Conservation (phyloP, 2,329 filamentous ascomycete species). For the Fusarium coffeatum region DNA sequence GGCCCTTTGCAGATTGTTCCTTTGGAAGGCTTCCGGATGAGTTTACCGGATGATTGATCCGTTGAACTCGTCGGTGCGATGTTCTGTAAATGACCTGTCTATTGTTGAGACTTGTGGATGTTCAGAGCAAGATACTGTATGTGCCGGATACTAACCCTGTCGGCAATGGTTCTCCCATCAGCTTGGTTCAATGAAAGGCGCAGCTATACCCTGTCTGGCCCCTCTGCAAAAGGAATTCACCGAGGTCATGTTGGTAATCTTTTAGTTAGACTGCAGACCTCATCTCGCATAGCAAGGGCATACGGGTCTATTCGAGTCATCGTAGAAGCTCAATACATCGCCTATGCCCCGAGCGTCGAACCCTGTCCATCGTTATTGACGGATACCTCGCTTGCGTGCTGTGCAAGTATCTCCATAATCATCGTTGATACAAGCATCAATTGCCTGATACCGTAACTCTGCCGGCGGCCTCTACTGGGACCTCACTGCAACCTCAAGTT, state of each 20-base stretch:
- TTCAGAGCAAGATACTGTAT: not conserved
- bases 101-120: not conserved
- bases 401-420: not conserved
- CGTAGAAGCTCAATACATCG: conserved; percentile 1
- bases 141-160: conserved; percentile 5
- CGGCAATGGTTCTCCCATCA: conserved; percentile 33
- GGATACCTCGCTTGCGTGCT: conserved; percentile 3
- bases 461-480: conserved; percentile 13
- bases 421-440: conserved; percentile 7
- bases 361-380: not conserved
- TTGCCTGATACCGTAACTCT: conserved; percentile 9
- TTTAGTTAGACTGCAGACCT: conserved; percentile 1
- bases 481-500: conserved; percentile 2
- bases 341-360: conserved; percentile 5
- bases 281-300: conserved; percentile 23
- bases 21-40: conserved; percentile 10
- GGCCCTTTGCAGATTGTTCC: conserved; percentile 35
- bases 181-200: conserved; percentile 32
- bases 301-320: conserved; percentile 14
- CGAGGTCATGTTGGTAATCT: conserved; percentile 6
- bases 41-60: conserved; percentile 19
- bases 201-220: conserved; percentile 13
- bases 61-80: conserved; percentile 18
- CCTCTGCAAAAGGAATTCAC: conserved; percentile 16
- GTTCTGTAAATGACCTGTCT: conserved; percentile 23